Conservation (phyloP, 192 early-diverging fungal species). For the Ramicandelaber brevisporus region DNA sequence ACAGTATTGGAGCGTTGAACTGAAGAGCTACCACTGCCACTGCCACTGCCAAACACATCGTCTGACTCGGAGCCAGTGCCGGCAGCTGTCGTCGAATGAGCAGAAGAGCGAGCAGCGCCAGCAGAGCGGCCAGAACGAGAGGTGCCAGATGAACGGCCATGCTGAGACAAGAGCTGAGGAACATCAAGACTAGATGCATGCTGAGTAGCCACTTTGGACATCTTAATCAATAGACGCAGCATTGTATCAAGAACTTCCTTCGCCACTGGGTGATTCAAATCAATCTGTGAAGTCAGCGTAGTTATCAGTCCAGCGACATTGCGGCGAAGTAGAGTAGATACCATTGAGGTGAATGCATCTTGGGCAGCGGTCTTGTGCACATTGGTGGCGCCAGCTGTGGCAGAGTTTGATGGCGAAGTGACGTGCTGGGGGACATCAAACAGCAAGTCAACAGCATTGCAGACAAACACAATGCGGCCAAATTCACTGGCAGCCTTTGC, state of each 20-base stretch:
- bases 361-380: background rate
- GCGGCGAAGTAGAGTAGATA: conserved; percentile 65
- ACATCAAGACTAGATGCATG: conserved; percentile 52
- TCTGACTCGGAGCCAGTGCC: conserved; percentile 14
- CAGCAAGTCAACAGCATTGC: background rate
- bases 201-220: conserved; percentile 73
- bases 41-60: conserved; percentile 5
- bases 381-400: too few relatives aligned
- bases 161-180: too few relatives aligned
- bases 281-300: conserved; percentile 53
- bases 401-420: too few relatives aligned
- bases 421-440: background rate
- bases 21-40: conserved; percentile 18
- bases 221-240: conserved; percentile 64
- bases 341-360: conserved; percentile 11
- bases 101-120: conserved; percentile 15
- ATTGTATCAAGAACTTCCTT: conserved; percentile 46
- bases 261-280: conserved; percentile 71
- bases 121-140: conserved; percentile 23
- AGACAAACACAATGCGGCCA: conserved; percentile 2
- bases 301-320: conserved; percentile 58
- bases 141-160: too few relatives aligned
- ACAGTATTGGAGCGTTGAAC: conserved; percentile 11
- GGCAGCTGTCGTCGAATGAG: conserved; percentile 13
- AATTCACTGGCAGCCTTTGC: conserved; percentile 6